Evolutionary conservation across 768 basidiomycete species (phyloP).

Genomic region (Scleroderma citrinum): DNA sequence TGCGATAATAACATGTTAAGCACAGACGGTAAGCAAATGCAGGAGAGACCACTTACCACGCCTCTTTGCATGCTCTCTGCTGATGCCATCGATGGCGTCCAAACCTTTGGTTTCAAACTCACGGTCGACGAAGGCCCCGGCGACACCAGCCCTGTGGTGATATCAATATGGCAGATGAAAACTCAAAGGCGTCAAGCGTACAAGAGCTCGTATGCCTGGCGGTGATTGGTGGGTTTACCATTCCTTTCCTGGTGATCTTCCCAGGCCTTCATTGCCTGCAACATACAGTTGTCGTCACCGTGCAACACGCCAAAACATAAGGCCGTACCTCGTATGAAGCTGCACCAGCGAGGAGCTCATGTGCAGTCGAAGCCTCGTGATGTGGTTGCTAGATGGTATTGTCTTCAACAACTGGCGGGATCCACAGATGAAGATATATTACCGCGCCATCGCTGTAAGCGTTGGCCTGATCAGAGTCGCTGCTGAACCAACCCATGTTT

Average conservation of each 20-base stretch:
- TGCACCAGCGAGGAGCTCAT: slow-evolving; percentile 2
- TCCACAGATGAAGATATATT: no score
- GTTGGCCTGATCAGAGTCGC: no score
- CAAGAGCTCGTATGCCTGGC: slow-evolving; percentile 8
- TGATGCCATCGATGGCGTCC: slow-evolving; percentile 1
- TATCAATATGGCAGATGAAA: not conserved
- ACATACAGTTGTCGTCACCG: not conserved
- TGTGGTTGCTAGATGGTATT: no score
- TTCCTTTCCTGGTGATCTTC: slow-evolving; percentile 2
- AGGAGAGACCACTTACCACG: slow-evolving; percentile 1
- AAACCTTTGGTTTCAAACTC: slow-evolving; percentile 7
- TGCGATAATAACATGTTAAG: not conserved
- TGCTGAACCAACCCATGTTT: no score
- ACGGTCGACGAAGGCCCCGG: slow-evolving; percentile 7
- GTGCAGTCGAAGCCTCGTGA: not conserved
- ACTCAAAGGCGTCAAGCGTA: not conserved
- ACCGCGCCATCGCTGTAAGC: no score
- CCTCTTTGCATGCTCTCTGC: not conserved
- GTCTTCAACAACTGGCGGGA: no score
- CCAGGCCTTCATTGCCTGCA: slow-evolving; percentile 8
- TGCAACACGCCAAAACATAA: not conserved
- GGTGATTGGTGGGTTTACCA: slow-evolving; percentile 4
- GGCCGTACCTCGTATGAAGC: slow-evolving; percentile 6
- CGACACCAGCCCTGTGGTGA: not conserved
- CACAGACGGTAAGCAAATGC: not conserved